These are phyloP conservation scores for Lentinula sp. DNA, from an alignment of 768 basidiomycete genomes.

Conservation along the genomic window DNA sequence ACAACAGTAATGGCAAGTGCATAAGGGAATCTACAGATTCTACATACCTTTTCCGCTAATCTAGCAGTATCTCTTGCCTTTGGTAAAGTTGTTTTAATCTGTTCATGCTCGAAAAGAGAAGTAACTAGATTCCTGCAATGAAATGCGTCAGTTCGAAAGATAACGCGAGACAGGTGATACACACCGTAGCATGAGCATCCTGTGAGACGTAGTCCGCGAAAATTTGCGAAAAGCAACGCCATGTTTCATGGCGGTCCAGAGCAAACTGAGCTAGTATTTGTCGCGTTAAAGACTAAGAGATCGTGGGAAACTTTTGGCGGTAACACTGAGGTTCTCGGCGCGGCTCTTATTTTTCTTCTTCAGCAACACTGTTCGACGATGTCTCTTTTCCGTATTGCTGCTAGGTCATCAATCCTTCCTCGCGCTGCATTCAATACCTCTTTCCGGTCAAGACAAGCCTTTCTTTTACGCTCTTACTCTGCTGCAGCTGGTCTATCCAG, in stretches of 20 bases:
- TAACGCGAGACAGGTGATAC: constrained; percentile 10
- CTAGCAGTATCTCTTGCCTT: constrained; percentile 91
- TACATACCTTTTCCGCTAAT: constrained; percentile 81
- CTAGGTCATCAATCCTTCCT: constrained; percentile 37
- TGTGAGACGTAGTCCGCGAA: constrained; percentile 85
- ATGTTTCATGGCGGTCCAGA: constrained; percentile 72
- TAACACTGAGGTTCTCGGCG: neutral
- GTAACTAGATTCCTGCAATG: constrained; percentile 81
- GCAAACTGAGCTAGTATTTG: constrained; percentile 5
- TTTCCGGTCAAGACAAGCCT: constrained; percentile 29
- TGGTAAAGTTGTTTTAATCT: constrained; percentile 91
- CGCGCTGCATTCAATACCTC: constrained; percentile 29
- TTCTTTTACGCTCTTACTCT: constrained; percentile 51
- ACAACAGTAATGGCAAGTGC: neutral
- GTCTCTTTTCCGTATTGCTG: constrained; percentile 50
- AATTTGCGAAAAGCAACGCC: constrained; percentile 89
- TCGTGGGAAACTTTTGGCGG: neutral
- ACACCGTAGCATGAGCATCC: constrained; percentile 90
- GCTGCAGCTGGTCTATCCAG: constrained; percentile 60
- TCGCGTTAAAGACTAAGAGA: constrained; percentile 5
- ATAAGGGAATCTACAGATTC: neutral
- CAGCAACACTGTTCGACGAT: constrained; percentile 22
- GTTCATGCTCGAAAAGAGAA: constrained; percentile 90
- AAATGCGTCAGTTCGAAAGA: constrained; percentile 7
- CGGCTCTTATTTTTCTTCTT: neutral